Percentiles rank a stretch among this genome's conserved stretches.
Evolutionary conservation across 148 eudicot species (phyloP).

Genomic region (Chenopodium quinoa): DNA sequence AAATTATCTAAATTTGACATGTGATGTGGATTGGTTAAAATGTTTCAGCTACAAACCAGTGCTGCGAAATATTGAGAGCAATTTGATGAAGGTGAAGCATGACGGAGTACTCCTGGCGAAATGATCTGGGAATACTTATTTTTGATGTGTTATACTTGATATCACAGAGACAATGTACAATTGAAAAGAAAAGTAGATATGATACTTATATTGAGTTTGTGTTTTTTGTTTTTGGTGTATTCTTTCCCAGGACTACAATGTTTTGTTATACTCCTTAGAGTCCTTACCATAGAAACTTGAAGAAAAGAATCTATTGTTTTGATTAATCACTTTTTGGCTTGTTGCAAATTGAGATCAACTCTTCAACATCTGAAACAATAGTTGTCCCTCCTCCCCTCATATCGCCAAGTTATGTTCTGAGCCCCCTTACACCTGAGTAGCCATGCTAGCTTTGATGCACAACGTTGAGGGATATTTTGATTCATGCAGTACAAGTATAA

Average conservation of each 20-base stretch:
- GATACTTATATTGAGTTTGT: not conserved
- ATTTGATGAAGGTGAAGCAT: slow-evolving; percentile 86
- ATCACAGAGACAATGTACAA: slow-evolving; percentile 2
- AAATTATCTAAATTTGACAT: not conserved
- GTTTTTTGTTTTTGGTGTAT: not conserved
- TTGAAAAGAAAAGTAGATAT: not conserved
- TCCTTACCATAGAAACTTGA: not conserved
- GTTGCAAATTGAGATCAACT: too few species aligned
- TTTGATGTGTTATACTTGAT: not conserved
- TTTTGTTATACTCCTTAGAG: not conserved
- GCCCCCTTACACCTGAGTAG: not conserved
- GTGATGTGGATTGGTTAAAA: not conserved
- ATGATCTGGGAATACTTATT: slow-evolving; percentile 20
- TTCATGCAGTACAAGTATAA: too few species aligned
- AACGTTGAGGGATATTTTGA: not conserved
- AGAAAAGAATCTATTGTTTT: not conserved
- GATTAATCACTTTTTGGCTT: not conserved
- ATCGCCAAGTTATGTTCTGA: not conserved
- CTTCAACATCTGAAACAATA: not conserved
- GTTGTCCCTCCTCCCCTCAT: not conserved
- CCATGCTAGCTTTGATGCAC: not conserved
- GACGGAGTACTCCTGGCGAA: slow-evolving; percentile 55
- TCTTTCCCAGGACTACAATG: not conserved
- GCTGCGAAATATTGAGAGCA: slow-evolving; percentile 79
- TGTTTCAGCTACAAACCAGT: slow-evolving; percentile 83